These are phyloP conservation scores for Creolimax fragrantissima DNA, from an alignment of 78 protist genomes.

Conservation along the genomic window DNA sequence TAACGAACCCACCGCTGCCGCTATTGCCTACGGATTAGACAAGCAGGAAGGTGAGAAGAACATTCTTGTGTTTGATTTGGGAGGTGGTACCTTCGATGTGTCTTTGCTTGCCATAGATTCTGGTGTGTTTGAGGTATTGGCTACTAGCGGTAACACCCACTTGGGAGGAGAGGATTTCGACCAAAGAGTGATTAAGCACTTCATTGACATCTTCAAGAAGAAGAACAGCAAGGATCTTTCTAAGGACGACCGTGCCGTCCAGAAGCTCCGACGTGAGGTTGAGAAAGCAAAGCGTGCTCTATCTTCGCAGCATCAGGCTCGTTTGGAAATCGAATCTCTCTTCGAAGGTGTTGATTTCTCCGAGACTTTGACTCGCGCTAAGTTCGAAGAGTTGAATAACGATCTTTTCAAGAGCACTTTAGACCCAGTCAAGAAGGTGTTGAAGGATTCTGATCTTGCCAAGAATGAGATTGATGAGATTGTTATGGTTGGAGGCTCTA, in stretches of 20 bases:
- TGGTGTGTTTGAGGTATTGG: slow-evolving; percentile 97
- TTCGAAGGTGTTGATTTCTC: slow-evolving; percentile 91
- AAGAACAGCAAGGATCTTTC: slow-evolving; percentile 64
- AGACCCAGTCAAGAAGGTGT: slow-evolving; percentile 79
- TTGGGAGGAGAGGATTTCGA: slow-evolving; percentile 99
- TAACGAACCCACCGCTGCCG: slow-evolving; percentile 97
- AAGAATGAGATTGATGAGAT: slow-evolving; percentile 89
- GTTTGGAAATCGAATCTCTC: slow-evolving; percentile 87
- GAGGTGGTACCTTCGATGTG: slow-evolving; percentile 99
- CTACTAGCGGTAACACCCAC: slow-evolving; percentile 98
- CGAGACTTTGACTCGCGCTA: slow-evolving; percentile 94
- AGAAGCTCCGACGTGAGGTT: slow-evolving; percentile 83
- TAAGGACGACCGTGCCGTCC: slow-evolving; percentile 57
- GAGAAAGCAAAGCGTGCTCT: slow-evolving; percentile 93
- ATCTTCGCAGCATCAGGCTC: slow-evolving; percentile 63
- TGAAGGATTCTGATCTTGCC: slow-evolving; percentile 81
- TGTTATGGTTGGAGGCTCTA: slow-evolving; percentile 98
- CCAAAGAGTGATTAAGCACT: slow-evolving; percentile 83
- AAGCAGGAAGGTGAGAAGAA: slow-evolving; percentile 60
- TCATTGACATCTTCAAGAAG: slow-evolving; percentile 68
- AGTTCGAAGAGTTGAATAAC: slow-evolving; percentile 93
- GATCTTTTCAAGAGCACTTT: slow-evolving; percentile 92
- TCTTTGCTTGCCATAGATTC: slow-evolving; percentile 88
- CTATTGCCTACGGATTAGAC: slow-evolving; percentile 87
- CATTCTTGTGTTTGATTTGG: slow-evolving; percentile 97